Conservation (phyloP, 2,329 filamentous ascomycete species). For the Microsporum ferrugineum region DNA sequence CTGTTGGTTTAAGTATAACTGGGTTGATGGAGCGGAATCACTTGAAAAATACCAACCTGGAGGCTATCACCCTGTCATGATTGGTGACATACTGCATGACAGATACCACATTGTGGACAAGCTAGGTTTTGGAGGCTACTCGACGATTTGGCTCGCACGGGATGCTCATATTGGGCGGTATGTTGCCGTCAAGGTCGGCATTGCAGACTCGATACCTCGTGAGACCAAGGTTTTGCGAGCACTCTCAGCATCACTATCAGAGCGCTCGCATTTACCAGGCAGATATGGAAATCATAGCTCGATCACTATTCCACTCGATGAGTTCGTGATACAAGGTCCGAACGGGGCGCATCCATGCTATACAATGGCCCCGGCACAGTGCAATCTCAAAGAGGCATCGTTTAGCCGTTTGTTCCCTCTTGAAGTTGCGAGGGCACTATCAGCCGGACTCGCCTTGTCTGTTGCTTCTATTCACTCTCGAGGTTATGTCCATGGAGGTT, state of each 20-base stretch:
- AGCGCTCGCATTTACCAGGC: background rate
- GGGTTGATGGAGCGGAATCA: constrained; percentile 21
- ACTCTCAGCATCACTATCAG: constrained; percentile 12
- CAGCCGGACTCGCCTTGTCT: constrained; percentile 14
- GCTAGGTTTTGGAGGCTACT: constrained; percentile 33
- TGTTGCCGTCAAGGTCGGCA: constrained; percentile 23
- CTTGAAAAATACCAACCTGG: constrained; percentile 25
- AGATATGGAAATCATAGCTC: background rate
- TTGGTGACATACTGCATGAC: constrained; percentile 23
- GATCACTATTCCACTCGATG: constrained; percentile 12
- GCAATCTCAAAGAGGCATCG: constrained; percentile 17
- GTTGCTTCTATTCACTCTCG: constrained; percentile 17
- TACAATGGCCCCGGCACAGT: constrained; percentile 14
- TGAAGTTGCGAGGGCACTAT: constrained; percentile 13
- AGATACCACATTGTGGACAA: constrained; percentile 33
- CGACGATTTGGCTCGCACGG: constrained; percentile 33
- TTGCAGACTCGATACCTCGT: constrained; percentile 13
- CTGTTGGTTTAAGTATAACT: constrained; percentile 16
- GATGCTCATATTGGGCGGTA: constrained; percentile 21
- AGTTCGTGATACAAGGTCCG: constrained; percentile 15
- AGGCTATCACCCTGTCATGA: constrained; percentile 27
- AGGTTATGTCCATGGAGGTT: constrained; percentile 20
- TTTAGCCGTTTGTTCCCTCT: constrained; percentile 14
- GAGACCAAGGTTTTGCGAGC: constrained; percentile 18
- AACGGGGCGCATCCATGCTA: constrained; percentile 17